Evolutionary conservation across 768 basidiomycete species (phyloP).

Genomic region (Paxillus involutus): DNA sequence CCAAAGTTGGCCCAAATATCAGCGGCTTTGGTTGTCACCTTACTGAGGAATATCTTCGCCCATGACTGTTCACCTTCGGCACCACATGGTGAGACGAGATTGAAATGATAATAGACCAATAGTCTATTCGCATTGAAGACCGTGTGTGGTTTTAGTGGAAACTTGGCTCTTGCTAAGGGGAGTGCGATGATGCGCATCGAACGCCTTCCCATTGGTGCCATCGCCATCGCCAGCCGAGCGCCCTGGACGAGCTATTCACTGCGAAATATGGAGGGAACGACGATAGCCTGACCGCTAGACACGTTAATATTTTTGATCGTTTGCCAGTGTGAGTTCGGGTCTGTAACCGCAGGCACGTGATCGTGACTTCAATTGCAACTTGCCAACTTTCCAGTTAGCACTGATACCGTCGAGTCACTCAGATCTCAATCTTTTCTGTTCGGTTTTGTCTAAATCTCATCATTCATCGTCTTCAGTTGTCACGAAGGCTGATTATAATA

Average conservation of each 20-base stretch:
- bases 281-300: too few species aligned
- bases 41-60: conserved; percentile 36
- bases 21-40: conserved; percentile 51
- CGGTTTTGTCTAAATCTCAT: background rate
- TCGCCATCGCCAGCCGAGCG: conserved; percentile 11
- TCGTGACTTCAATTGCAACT: background rate
- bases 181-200: conserved; percentile 49
- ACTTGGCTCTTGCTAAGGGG: conserved; percentile 35
- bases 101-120: conserved; percentile 45
- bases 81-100: conserved; percentile 26
- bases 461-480: background rate
- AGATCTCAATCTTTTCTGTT: too few species aligned
- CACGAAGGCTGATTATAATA: background rate
- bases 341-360: conserved; percentile 18
- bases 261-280: too few species aligned
- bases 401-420: too few species aligned
- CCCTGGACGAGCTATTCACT: background rate
- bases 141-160: conserved; percentile 3
- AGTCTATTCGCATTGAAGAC: conserved; percentile 15
- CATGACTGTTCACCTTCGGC: conserved; percentile 33
- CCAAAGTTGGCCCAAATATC: conserved; percentile 68
- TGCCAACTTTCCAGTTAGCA: too few species aligned
- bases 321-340: too few species aligned
- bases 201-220: conserved; percentile 14
- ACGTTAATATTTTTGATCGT: too few species aligned